phyloP scores from a whole-genome alignment of 140 eudicot genomes.

The Bidens hawaiensis region DNA sequence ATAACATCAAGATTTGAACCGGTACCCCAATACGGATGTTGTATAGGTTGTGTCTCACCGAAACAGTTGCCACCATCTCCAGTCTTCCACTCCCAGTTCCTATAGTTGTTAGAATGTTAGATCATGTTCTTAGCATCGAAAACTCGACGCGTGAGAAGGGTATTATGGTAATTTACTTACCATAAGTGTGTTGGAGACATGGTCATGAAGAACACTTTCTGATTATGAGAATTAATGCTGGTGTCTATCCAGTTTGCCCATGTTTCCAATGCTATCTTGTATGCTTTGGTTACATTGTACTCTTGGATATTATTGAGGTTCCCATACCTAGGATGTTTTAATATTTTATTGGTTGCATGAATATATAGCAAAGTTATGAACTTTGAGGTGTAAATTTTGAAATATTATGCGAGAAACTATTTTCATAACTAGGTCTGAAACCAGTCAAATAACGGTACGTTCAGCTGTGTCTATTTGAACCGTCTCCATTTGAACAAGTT shows the following conservation, averaged over 20 bases:
- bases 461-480: too few species aligned
- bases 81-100: constrained; percentile 93
- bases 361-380: neutral
- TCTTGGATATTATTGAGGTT: constrained; percentile 42
- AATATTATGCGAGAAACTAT: neutral
- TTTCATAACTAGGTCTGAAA: too few species aligned
- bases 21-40: constrained; percentile 76
- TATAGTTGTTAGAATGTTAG: constrained; percentile 2
- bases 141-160: neutral
- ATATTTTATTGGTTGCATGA: neutral
- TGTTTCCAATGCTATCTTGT: constrained; percentile 76
- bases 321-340: constrained; percentile 45
- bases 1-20: constrained; percentile 85
- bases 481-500: too few species aligned
- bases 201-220: constrained; percentile 74
- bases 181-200: constrained; percentile 97
- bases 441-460: too few species aligned
- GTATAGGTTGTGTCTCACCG: constrained; percentile 62
- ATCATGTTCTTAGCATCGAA: neutral
- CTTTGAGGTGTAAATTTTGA: neutral
- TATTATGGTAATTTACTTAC: constrained; percentile 39
- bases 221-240: constrained; percentile 48
- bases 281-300: constrained; percentile 78
- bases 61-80: constrained; percentile 88
- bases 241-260: constrained; percentile 90